Percentiles rank a stretch among this genome's conserved stretches.
Conservation (phyloP, 139 green algal genomes). For the Edaphochlamys debaryana region DNA sequence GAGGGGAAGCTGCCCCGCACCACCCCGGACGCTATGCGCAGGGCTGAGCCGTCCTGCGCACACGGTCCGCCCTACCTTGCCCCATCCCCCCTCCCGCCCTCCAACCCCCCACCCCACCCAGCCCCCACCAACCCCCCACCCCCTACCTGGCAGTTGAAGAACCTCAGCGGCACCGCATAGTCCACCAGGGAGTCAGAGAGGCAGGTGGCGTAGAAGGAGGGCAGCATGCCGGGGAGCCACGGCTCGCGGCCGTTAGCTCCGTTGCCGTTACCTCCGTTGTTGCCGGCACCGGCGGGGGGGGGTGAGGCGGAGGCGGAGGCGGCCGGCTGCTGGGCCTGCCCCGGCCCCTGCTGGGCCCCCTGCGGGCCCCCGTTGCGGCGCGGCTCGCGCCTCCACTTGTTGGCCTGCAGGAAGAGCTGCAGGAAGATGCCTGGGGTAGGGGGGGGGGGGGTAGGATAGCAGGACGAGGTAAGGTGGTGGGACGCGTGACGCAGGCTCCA, state of each 20-base stretch:
- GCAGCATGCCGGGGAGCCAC: constrained; percentile 33
- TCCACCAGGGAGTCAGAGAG: constrained; percentile 33
- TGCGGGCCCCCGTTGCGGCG: not conserved
- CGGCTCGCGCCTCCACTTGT: constrained; percentile 25
- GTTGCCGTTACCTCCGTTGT: too few species aligned
- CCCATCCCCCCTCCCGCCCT: too few species aligned
- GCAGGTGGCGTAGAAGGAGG: constrained; percentile 26
- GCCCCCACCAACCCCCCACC: too few species aligned
- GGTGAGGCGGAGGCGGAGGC: not conserved
- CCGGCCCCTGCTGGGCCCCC: too few species aligned
- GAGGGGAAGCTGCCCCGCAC: too few species aligned
- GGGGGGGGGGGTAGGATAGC: not conserved
- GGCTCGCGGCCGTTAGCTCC: not conserved
- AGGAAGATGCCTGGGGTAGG: constrained; percentile 11
- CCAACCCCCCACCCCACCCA: too few species aligned
- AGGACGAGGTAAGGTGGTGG: too few species aligned
- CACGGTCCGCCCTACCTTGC: too few species aligned
- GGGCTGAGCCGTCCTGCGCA: too few species aligned
- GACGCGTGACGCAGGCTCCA: too few species aligned
- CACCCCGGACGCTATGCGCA: too few species aligned
- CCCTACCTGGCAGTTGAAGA: constrained; percentile 11
- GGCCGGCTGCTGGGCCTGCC: not conserved
- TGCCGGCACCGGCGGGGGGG: not conserved
- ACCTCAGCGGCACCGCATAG: constrained; percentile 14
- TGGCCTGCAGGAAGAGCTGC: not conserved